These are phyloP conservation scores for Geotrichum bryndzae DNA, from an alignment of 1,139 yeast species.

Conservation along the genomic window DNA sequence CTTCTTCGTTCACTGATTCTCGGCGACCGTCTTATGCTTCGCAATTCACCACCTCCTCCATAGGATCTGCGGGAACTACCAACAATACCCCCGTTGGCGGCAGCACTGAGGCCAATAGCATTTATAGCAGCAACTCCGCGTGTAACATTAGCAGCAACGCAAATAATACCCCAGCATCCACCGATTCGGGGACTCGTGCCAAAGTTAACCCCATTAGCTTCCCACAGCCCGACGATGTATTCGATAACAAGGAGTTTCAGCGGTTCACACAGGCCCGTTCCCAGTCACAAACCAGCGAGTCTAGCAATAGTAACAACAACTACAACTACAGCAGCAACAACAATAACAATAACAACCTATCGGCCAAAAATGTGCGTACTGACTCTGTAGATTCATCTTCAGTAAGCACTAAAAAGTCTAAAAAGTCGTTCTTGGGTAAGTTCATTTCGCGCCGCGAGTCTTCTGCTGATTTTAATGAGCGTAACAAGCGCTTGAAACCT, in stretches of 20 bases:
- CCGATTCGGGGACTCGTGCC: not conserved
- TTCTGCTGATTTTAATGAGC: slow-evolving; percentile 21
- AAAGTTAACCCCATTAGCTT: slow-evolving; percentile 10
- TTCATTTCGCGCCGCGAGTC: slow-evolving; percentile 27
- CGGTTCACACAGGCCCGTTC: not conserved
- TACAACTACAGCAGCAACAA: not conserved
- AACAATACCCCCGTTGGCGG: not conserved
- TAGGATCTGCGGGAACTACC: slow-evolving; percentile 5
- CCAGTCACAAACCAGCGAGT: slow-evolving; percentile 1
- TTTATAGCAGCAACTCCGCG: slow-evolving; percentile 3
- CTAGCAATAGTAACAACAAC: not conserved
- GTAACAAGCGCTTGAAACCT: slow-evolving; percentile 11
- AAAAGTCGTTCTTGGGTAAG: slow-evolving; percentile 25
- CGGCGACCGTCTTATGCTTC: slow-evolving; percentile 25
- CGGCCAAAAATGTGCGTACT: slow-evolving; percentile 1
- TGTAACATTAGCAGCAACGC: not conserved
- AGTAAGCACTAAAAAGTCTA: slow-evolving; percentile 16
- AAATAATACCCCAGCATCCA: not conserved
- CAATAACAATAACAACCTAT: not conserved
- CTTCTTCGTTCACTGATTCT: slow-evolving; percentile 13
- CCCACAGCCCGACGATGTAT: slow-evolving; percentile 17
- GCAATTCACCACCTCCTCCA: slow-evolving; percentile 21
- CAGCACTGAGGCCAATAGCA: not conserved
- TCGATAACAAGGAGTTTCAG: slow-evolving; percentile 12
- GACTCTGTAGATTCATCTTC: slow-evolving; percentile 24